Conservation (phyloP, 2,329 filamentous ascomycete species). For the Myriosclerotinia curreyana region DNA sequence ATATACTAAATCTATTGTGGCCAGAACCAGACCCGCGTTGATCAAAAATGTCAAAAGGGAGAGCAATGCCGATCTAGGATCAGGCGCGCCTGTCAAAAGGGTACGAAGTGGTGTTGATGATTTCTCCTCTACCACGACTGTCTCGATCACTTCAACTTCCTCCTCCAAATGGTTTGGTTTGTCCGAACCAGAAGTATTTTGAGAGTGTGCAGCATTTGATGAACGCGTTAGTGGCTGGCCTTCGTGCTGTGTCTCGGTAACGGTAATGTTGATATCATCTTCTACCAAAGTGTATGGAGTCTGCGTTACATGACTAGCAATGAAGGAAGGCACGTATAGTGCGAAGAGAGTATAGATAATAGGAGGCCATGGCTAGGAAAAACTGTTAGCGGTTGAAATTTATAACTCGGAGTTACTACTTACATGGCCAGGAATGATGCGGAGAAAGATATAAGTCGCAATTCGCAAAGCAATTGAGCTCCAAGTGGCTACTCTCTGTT, state of each 20-base stretch:
- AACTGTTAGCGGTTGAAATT: constrained; percentile 12
- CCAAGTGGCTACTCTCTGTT: constrained; percentile 33
- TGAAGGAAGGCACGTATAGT: constrained; percentile 63
- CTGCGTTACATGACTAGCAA: constrained; percentile 55
- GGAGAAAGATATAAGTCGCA: constrained; percentile 55
- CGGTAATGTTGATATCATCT: constrained; percentile 56
- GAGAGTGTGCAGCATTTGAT: constrained; percentile 34
- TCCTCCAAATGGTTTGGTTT: constrained; percentile 44
- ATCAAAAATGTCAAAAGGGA: constrained; percentile 67
- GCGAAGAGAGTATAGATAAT: constrained; percentile 60
- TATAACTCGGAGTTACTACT: constrained; percentile 23
- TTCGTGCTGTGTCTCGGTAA: constrained; percentile 48
- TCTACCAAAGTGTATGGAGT: constrained; percentile 55
- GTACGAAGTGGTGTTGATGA: constrained; percentile 58
- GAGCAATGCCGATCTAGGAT: constrained; percentile 61
- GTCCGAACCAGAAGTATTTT: constrained; percentile 30
- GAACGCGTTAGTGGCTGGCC: constrained; percentile 37
- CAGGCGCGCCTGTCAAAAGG: constrained; percentile 73
- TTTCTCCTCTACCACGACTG: constrained; percentile 56
- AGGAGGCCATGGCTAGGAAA: constrained; percentile 40
- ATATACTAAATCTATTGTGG: constrained; percentile 76
- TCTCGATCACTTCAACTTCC: constrained; percentile 62
- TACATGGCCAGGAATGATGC: constrained; percentile 49
- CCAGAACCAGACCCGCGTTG: constrained; percentile 66
- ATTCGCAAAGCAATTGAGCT: constrained; percentile 52